Percentiles rank a stretch among this genome's conserved stretches.
These are phyloP conservation scores for Meripilus lineatus DNA, from an alignment of 1,284 basidiomycete species.

Conservation along the genomic window DNA sequence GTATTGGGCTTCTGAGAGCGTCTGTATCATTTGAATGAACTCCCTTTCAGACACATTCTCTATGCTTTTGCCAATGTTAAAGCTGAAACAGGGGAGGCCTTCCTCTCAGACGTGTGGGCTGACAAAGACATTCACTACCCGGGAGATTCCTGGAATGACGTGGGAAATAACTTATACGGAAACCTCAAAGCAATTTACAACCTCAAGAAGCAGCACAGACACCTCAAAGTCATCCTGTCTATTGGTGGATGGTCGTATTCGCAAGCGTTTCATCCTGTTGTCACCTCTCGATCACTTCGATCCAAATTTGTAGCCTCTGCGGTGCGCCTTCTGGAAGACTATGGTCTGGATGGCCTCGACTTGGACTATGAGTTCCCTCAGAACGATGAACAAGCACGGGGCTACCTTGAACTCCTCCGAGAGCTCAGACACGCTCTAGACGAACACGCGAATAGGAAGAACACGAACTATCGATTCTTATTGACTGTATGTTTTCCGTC, in stretches of 20 bases:
- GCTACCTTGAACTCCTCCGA: constrained; percentile 67
- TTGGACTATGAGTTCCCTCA: constrained; percentile 86
- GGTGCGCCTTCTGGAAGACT: constrained; percentile 75
- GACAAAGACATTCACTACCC: constrained; percentile 88
- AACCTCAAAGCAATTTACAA: constrained; percentile 92
- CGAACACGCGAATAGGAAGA: constrained; percentile 55
- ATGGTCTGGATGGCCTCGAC: constrained; percentile 65
- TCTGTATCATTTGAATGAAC: neutral
- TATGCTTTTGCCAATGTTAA: constrained; percentile 91
- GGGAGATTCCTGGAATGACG: constrained; percentile 88
- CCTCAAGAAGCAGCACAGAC: constrained; percentile 82
- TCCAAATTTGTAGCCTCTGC: constrained; percentile 76
- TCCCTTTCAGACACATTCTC: constrained; percentile 60
- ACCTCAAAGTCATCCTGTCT: constrained; percentile 81
- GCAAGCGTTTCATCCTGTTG: constrained; percentile 71
- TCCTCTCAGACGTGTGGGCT: constrained; percentile 87
- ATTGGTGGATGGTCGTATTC: constrained; percentile 94
- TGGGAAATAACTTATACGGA: constrained; percentile 84
- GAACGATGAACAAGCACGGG: constrained; percentile 63
- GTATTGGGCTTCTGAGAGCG: constrained; percentile 26
- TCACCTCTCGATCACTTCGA: constrained; percentile 58
- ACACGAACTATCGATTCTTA: constrained; percentile 59
- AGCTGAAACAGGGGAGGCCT: constrained; percentile 79
- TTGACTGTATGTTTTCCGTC: constrained; percentile 54
- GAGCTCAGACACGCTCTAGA: constrained; percentile 72